Conservation (phyloP, 768 basidiomycete genomes). For the Rhodotorula toruloides region DNA sequence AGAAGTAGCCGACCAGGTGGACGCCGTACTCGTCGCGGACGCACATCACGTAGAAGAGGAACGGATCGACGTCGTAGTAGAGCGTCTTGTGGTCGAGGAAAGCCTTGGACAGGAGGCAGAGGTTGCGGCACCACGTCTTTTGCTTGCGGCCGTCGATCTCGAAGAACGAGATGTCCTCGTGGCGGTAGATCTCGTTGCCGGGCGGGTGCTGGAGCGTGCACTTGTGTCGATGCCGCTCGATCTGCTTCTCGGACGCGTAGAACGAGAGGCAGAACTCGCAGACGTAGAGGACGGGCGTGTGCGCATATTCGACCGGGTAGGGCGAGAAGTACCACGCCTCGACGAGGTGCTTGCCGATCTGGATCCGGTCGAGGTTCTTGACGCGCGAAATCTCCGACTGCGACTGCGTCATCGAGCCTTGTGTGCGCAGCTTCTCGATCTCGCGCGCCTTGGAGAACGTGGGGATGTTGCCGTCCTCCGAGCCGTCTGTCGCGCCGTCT, state of each 20-base stretch:
- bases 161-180: conserved; percentile 94
- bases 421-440: conserved; percentile 95
- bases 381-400: conserved; percentile 96
- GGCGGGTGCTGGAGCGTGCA: conserved; percentile 91
- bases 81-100: conserved; percentile 99
- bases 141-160: conserved; percentile 97
- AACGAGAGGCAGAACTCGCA: conserved; percentile 98
- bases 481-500: conserved; percentile 9
- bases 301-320: conserved; percentile 96
- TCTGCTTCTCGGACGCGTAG: conserved; percentile 84
- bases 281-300: conserved; percentile 88
- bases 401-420: conserved; percentile 98
- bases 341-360: conserved; percentile 93
- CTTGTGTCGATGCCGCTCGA: conserved; percentile 80
- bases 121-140: conserved; percentile 90
- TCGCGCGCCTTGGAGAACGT: conserved; percentile 95
- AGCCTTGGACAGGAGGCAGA: conserved; percentile 93
- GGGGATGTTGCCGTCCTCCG: conserved; percentile 55
- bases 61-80: conserved; percentile 99
- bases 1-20: conserved; percentile 96
- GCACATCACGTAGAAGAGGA: conserved; percentile 98
- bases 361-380: conserved; percentile 93
- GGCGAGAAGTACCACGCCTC: conserved; percentile 99
- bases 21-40: conserved; percentile 83
- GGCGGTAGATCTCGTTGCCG: conserved; percentile 98